These are phyloP conservation scores for Venturia asperata DNA, from an alignment of 2,329 filamentous ascomycete species.

Conservation along the genomic window DNA sequence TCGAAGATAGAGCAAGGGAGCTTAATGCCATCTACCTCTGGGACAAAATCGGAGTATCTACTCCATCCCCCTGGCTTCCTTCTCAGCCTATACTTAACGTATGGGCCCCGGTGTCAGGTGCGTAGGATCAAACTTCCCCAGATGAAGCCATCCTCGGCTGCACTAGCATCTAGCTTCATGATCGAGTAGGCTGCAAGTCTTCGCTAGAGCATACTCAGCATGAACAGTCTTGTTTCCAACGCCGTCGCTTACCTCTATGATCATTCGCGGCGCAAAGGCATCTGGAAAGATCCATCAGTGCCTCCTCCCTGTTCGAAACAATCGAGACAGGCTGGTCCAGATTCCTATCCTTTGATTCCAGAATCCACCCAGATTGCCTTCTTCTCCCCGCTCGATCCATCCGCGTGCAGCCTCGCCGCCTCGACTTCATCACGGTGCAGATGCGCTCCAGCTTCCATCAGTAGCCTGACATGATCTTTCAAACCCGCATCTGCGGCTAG, in stretches of 20 bases:
- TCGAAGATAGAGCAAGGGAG: no score
- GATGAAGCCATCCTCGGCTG: neutral
- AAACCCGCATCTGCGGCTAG: slow-evolving; percentile 52
- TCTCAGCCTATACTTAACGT: no score
- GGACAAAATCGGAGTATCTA: no score
- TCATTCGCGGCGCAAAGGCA: neutral
- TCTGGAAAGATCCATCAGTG: neutral
- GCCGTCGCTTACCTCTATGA: neutral
- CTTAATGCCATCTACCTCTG: no score
- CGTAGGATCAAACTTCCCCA: neutral
- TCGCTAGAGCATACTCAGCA: neutral
- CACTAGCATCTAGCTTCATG: slow-evolving; percentile 1
- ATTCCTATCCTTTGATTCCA: slow-evolving; percentile 22
- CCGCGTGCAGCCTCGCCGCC: slow-evolving; percentile 41
- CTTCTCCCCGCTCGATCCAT: slow-evolving; percentile 19
- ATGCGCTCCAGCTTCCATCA: slow-evolving; percentile 52
- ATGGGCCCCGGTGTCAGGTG: no score
- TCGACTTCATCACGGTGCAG: slow-evolving; percentile 50
- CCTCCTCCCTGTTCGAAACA: neutral
- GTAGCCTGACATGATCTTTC: slow-evolving; percentile 46
- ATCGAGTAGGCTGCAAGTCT: neutral
- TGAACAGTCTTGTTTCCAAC: neutral
- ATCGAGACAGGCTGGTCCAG: neutral
- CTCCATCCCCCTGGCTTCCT: no score
- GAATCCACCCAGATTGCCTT: slow-evolving; percentile 9